Evolutionary conservation across 2,329 filamentous ascomycete genomes (phyloP).

Genomic region (Paecilomyces variotii): DNA sequence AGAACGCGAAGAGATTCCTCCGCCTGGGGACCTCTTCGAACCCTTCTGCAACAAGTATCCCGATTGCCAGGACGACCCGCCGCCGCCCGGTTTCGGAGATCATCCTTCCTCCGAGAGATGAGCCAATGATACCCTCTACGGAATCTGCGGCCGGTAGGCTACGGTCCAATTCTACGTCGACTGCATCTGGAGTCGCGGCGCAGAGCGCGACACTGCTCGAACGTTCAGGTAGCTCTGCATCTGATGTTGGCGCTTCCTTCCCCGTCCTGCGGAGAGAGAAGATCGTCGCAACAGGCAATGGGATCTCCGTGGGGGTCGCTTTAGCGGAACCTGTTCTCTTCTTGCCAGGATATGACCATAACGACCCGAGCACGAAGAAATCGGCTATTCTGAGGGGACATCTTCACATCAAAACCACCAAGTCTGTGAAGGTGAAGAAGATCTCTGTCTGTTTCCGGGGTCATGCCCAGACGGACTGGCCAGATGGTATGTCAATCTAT

Average conservation of each 20-base stretch:
- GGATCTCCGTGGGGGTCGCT: slow-evolving; percentile 38
- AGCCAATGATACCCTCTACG: slow-evolving; percentile 21
- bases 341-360: slow-evolving; percentile 42
- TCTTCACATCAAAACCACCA: slow-evolving; percentile 72
- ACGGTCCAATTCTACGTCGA: slow-evolving; percentile 22
- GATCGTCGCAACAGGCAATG: slow-evolving; percentile 41
- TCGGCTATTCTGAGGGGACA: slow-evolving; percentile 82
- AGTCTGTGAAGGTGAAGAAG: slow-evolving; percentile 87
- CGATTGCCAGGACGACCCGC: slow-evolving; percentile 15
- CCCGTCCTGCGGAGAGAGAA: slow-evolving; percentile 37
- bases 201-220: slow-evolving; percentile 14
- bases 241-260: slow-evolving; percentile 22
- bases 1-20: slow-evolving; percentile 41
- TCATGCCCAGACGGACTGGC: slow-evolving; percentile 86
- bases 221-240: slow-evolving; percentile 11
- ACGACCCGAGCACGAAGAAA: slow-evolving; percentile 49
- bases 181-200: slow-evolving; percentile 11
- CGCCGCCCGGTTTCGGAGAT: slow-evolving; percentile 29
- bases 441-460: slow-evolving; percentile 81
- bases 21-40: slow-evolving; percentile 29
- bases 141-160: slow-evolving; percentile 14
- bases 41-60: slow-evolving; percentile 9
- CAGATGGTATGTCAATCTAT: slow-evolving; percentile 54
- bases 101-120: slow-evolving; percentile 24
- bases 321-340: slow-evolving; percentile 42